Conservation (phyloP, 495 filamentous ascomycete species). For the Alectoria sarmentosa region DNA sequence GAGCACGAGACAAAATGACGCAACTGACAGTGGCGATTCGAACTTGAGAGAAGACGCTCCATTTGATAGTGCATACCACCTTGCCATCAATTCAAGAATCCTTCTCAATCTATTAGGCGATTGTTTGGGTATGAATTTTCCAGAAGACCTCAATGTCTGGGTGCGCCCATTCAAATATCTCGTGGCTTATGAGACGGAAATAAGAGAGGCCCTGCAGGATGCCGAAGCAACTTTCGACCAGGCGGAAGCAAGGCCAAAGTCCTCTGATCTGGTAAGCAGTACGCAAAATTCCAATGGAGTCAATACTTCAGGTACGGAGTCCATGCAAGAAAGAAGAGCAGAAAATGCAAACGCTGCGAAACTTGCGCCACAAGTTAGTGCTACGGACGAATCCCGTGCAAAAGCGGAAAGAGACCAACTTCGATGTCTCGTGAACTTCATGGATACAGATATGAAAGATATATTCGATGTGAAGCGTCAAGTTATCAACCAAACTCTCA, state of each 20-base stretch:
- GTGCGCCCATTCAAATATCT: slow-evolving; percentile 11
- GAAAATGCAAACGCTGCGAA: neutral
- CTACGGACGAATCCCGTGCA: neutral
- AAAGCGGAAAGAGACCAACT: slow-evolving; percentile 18
- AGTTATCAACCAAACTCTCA: slow-evolving; percentile 7
- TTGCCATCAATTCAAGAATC: slow-evolving; percentile 1
- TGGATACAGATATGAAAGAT: slow-evolving; percentile 25
- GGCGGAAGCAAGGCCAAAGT: neutral
- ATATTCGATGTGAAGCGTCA: slow-evolving; percentile 13
- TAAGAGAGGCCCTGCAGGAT: neutral
- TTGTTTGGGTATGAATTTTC: neutral
- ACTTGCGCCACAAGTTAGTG: neutral
- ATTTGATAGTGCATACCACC: neutral
- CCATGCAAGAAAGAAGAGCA: neutral
- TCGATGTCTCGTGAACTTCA: slow-evolving; percentile 27
- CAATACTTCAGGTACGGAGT: neutral
- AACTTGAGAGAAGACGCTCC: neutral
- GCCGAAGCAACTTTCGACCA: neutral
- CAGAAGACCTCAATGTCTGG: neutral
- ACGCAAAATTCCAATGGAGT: neutral
- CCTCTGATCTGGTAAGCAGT: neutral
- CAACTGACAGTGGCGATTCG: neutral
- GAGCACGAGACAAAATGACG: neutral
- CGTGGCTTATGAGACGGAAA: slow-evolving; percentile 6
- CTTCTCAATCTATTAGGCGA: neutral